Conservation (phyloP, 805 yeast species). For the Candida golubevii region DNA sequence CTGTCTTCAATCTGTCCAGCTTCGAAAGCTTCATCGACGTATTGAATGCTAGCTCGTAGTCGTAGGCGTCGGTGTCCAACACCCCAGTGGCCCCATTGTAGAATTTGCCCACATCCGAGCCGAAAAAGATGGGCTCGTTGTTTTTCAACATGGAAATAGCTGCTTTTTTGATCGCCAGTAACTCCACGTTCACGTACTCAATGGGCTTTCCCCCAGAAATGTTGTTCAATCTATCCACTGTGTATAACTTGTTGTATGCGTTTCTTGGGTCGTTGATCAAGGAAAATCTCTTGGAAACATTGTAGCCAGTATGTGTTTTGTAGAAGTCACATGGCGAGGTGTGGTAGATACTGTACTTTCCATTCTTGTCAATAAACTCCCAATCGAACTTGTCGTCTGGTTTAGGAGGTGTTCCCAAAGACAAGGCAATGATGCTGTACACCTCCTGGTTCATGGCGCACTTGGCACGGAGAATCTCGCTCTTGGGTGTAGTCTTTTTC, state of each 20-base stretch:
- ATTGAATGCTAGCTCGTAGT: conserved; percentile 54
- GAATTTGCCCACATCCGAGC: conserved; percentile 83
- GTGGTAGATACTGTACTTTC: conserved; percentile 46
- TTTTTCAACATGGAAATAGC: conserved; percentile 65
- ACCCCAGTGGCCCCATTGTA: conserved; percentile 61
- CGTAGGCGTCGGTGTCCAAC: conserved; percentile 69
- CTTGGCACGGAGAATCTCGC: conserved; percentile 33
- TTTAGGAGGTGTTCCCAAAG: conserved; percentile 76
- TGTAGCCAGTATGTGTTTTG: conserved; percentile 47
- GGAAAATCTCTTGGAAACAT: conserved; percentile 54
- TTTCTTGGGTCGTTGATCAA: conserved; percentile 82
- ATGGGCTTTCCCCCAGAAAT: conserved; percentile 68
- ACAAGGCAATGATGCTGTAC: conserved; percentile 60
- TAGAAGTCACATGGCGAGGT: conserved; percentile 68
- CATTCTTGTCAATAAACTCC: conserved; percentile 75
- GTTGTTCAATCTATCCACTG: conserved; percentile 73
- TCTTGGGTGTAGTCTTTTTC: conserved; percentile 38
- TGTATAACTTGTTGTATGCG: conserved; percentile 54
- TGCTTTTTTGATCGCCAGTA: conserved; percentile 51
- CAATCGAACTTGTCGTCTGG: conserved; percentile 64
- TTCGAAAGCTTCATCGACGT: conserved; percentile 51
- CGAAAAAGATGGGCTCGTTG: conserved; percentile 81
- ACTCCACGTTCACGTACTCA: conserved; percentile 64
- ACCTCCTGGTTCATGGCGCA: conserved; percentile 52
- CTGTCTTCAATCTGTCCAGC: conserved; percentile 64